phyloP scores from a whole-genome alignment of 75 land plant species.

The Sequoia sempervirens region DNA sequence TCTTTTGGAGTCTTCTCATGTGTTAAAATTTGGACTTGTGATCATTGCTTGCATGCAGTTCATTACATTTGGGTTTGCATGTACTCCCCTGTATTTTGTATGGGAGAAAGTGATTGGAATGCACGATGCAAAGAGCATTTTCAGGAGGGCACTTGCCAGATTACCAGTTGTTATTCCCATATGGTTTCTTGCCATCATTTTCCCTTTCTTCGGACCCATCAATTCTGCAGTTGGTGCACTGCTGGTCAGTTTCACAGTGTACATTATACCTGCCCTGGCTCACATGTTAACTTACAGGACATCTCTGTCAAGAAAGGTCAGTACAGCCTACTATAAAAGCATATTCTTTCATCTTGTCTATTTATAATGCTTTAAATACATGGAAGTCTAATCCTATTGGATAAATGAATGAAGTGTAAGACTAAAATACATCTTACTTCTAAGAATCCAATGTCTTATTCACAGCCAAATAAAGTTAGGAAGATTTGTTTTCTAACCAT shows the following conservation, averaged over 20 bases:
- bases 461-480: too few species aligned
- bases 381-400: too few species aligned
- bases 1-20: too few species aligned
- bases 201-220: slow-evolving; percentile 80
- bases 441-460: too few species aligned
- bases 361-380: neutral
- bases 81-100: slow-evolving; percentile 66
- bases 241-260: slow-evolving; percentile 79
- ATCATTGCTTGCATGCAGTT: slow-evolving; percentile 23
- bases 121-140: slow-evolving; percentile 48
- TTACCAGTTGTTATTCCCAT: slow-evolving; percentile 68
- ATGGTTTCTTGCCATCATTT: slow-evolving; percentile 71
- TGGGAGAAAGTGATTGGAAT: slow-evolving; percentile 68
- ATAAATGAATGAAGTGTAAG: too few species aligned
- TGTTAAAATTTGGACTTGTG: neutral
- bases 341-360: neutral
- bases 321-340: neutral
- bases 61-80: slow-evolving; percentile 70
- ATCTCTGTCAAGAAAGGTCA: slow-evolving; percentile 45
- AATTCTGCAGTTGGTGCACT: slow-evolving; percentile 82
- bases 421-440: too few species aligned
- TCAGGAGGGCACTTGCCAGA: slow-evolving; percentile 42
- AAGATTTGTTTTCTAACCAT: too few species aligned
- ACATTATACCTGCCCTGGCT: slow-evolving; percentile 73
- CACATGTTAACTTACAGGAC: slow-evolving; percentile 64